Evolutionary conservation across 345 rosid genomes (phyloP).

Genomic region (Lepidium sativum): DNA sequence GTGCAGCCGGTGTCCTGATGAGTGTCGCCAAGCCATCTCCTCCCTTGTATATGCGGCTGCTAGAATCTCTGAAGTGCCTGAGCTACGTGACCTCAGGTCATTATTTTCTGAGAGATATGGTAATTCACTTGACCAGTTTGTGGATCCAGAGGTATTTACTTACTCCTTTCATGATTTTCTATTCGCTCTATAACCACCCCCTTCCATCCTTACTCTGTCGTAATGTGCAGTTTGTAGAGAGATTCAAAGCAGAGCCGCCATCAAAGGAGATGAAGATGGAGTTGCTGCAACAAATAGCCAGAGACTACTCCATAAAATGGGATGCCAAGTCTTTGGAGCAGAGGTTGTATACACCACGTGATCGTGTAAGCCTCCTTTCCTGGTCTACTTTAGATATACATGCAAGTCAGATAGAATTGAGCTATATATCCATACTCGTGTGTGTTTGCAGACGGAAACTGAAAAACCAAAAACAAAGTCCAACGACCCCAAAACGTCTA

Average conservation of each 20-base stretch:
- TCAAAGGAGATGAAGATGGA: constrained; percentile 62
- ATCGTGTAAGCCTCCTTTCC: constrained; percentile 27
- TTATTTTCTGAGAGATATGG: constrained; percentile 58
- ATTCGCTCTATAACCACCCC: not conserved
- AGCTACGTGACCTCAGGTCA: constrained; percentile 60
- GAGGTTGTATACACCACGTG: constrained; percentile 39
- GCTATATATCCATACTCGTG: not conserved
- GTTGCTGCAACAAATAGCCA: constrained; percentile 46
- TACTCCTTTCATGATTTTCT: not conserved
- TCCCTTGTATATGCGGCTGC: constrained; percentile 84
- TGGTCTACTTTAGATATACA: not conserved
- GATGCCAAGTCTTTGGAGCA: constrained; percentile 54
- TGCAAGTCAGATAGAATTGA: not conserved
- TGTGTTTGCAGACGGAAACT: constrained; percentile 21
- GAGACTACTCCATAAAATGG: constrained; percentile 58
- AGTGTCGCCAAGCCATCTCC: constrained; percentile 64
- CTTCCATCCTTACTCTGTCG: not conserved
- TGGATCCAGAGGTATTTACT: constrained; percentile 47
- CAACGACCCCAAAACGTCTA: not conserved
- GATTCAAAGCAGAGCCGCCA: constrained; percentile 33
- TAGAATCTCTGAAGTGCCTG: constrained; percentile 75
- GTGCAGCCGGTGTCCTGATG: constrained; percentile 71
- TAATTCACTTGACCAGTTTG: constrained; percentile 35
- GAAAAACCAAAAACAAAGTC: not conserved
- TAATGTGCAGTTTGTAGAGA: constrained; percentile 42